phyloP scores from a whole-genome alignment of 139 green algal species.

The Closterium sp. region DNA sequence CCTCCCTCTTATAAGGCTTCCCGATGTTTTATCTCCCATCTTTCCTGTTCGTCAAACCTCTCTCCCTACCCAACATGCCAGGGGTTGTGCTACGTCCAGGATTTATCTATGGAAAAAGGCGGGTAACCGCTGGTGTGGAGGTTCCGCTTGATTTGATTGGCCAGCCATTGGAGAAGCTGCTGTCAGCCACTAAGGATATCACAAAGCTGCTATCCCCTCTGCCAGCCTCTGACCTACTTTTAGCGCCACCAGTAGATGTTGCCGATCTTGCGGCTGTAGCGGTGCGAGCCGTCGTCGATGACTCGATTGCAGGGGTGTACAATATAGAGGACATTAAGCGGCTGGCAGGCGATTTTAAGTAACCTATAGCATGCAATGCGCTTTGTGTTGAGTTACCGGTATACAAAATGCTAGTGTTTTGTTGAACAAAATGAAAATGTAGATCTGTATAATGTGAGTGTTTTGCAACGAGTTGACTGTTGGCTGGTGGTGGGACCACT shows the following conservation, averaged over 20 bases:
- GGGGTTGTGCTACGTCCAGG: conserved; percentile 47
- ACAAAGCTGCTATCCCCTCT: conserved; percentile 23
- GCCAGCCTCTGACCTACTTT: conserved; percentile 46
- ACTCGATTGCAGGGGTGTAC: conserved; percentile 22
- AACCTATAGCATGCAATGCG: background rate
- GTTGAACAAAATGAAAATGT: too few species aligned
- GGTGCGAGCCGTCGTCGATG: conserved; percentile 40
- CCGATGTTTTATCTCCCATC: background rate
- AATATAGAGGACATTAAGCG: conserved; percentile 41
- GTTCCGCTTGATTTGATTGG: conserved; percentile 45
- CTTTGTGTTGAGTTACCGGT: too few species aligned
- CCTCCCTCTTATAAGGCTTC: background rate
- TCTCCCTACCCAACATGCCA: background rate
- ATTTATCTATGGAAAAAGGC: conserved; percentile 52
- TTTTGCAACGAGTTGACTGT: background rate
- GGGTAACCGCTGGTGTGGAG: conserved; percentile 24
- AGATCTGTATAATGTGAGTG: background rate
- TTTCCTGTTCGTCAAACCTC: background rate
- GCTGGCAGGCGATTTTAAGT: background rate
- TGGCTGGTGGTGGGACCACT: background rate
- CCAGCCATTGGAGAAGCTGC: conserved; percentile 37
- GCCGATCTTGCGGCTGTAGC: conserved; percentile 43
- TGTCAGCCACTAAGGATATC: conserved; percentile 20
- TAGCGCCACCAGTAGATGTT: conserved; percentile 49
- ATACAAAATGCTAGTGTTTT: too few species aligned